Evolutionary conservation across 306 rosid species (phyloP), one percentile per base, ranked within the genome.

Genomic region (Quillaja saponaria): DNA sequence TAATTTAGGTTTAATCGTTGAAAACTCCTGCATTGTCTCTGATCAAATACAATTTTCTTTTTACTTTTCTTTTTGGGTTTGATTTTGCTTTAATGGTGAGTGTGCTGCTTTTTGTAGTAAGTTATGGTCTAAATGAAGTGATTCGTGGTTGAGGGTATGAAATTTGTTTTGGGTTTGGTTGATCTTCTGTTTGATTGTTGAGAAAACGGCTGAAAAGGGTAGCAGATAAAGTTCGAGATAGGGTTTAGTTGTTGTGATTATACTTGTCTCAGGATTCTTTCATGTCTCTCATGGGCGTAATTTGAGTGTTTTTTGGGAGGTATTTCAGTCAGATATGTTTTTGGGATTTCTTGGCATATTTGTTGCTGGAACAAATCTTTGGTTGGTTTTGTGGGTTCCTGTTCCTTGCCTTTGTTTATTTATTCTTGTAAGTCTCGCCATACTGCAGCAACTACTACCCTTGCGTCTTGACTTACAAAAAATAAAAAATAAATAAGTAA

Each of bases 21-120:
- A 42, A 31, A 42, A 37, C 31, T 49, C 44, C 40, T 15, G 8
- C 80, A 74, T 55, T 78, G 73, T 61, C 4, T 10, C 16, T 1
- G 0, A 60, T 58, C 31, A 14, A 42, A 10, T 10, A 10, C 3
- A n/a, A n/a, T n/a, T n/a, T 10, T 13, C 59, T 28, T 19, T 13
- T 19, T 5, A 0, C 2, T 44, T 57, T 25, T 40, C 25, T 4
- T 10, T 31, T n/a, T 15, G 34, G 44, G 56, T 44, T 72, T 50
- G 7, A 3, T 57, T 17, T 25, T 13, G 64, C 19, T 58, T 68
- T 44, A 2, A 28, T 18, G 38, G 65, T 53, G 34, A 52, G n/a
- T 34, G 50, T 37, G 58, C 71, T 60, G 57, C 13, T 40, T 47
- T 1, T 20, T 57, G 8, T 35, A 54, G 14, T 35, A 44, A 13